Percentiles rank a stretch among this genome's conserved stretches.
Evolutionary conservation across 192 early-diverging fungal species (phyloP).

Genomic region (Entomortierella parvispora): DNA sequence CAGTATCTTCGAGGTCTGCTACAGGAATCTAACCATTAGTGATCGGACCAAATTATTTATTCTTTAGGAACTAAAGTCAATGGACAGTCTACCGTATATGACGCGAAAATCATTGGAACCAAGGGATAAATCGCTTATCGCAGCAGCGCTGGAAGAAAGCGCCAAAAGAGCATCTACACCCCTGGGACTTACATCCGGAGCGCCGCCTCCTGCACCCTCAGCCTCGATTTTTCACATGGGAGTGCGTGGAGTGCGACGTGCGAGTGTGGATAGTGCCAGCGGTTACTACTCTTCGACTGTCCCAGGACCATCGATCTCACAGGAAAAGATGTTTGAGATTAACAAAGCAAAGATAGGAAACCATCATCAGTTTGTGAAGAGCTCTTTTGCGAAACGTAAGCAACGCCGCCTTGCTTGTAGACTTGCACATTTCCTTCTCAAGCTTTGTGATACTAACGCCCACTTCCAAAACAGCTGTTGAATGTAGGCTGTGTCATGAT

Average conservation of each 20-base stretch:
- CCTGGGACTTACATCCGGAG: slow-evolving; percentile 24
- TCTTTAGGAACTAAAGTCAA: slow-evolving; percentile 45
- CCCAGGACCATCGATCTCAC: slow-evolving; percentile 15
- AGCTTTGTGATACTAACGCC: no score
- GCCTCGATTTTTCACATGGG: slow-evolving; percentile 1
- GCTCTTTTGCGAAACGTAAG: slow-evolving; percentile 67
- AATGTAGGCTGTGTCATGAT: slow-evolving; percentile 60
- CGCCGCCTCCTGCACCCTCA: slow-evolving; percentile 24
- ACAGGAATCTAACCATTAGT: no score
- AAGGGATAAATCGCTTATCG: slow-evolving; percentile 11
- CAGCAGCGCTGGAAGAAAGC: slow-evolving; percentile 5
- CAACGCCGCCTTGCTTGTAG: not conserved
- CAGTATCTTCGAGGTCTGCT: not conserved
- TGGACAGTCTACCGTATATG: slow-evolving; percentile 49
- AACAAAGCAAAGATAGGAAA: slow-evolving; percentile 24
- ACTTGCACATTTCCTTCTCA: no score
- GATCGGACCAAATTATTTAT: no score
- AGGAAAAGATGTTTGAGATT: slow-evolving; percentile 23
- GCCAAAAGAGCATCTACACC: slow-evolving; percentile 36
- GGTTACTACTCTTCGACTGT: slow-evolving; percentile 25
- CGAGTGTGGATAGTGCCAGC: slow-evolving; percentile 28
- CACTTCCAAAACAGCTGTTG: slow-evolving; percentile 51
- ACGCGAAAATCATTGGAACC: slow-evolving; percentile 38
- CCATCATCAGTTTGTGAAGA: slow-evolving; percentile 66
- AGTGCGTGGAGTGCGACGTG: slow-evolving; percentile 16